Evolutionary conservation across 768 basidiomycete genomes (phyloP), one percentile per base, ranked within the genome.

Genomic region (Agaricus bisporus): DNA sequence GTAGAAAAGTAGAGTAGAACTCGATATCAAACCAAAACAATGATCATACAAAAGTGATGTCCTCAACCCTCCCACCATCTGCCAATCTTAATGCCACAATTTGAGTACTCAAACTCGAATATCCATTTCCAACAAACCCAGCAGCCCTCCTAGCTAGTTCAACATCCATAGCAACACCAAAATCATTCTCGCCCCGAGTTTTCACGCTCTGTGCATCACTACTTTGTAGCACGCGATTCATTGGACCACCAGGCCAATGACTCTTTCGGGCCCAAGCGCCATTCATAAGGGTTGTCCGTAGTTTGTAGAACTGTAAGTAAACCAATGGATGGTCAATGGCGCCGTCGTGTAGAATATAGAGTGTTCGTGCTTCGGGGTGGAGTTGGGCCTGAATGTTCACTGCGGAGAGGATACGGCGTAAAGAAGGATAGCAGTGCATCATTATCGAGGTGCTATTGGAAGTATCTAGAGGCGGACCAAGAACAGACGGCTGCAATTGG

Each of bases 331-430:
- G 75, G 54, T 76, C 74, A 70, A 72, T 73, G 1, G 74, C 70
- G 12, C 74, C 77, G 53, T 77, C 77, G 57, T 78, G 77, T 0
- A 76, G 65, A 39, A 77, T 60, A 59, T 77, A 73, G 0, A 78
- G 45, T 0, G 68, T 68, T 17, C 71, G 69, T 2, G 75, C 51
- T 49, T 73, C 61, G 1, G 75, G 74, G 18, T 67, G 66, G 22
- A 57, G 56, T 4, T 60, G 66, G 12, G 70, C 71, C 45, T 72
- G 68, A 17, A 50, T 29, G 28, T 70, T 68, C 45, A 78, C 67
- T 44, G 72, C 70, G 39, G 65, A 63, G 37, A 77, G 64, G 35
- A 77, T 70, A 36, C 75, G 75, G 15, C 58, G 53, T 5, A 77
- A 68, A 37, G 67, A 59, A 2, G 75, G 74, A 44, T 74, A 76